Conservation (phyloP, 805 yeast genomes). For the Wickerhamomyces alni region DNA sequence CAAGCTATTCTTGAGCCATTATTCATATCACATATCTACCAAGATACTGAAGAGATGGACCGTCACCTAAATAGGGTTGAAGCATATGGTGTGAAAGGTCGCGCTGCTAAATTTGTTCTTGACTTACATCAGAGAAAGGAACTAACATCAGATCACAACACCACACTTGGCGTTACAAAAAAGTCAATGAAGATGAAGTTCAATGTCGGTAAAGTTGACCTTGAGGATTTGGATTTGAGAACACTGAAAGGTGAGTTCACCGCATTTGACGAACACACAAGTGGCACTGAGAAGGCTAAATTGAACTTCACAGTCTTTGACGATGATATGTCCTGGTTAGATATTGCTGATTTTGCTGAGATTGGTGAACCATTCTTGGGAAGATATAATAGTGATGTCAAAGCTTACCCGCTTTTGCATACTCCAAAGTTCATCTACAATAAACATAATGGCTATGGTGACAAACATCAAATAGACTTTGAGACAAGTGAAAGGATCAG, state of each 20-base stretch:
- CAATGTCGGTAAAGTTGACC: constrained; percentile 56
- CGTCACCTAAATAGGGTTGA: constrained; percentile 35
- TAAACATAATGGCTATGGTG: constrained; percentile 52
- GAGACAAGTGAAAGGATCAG: constrained; percentile 26
- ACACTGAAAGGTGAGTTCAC: constrained; percentile 36
- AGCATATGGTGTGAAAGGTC: constrained; percentile 65
- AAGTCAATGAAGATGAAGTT: constrained; percentile 51
- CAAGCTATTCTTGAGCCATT: constrained; percentile 68
- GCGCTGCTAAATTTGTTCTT: constrained; percentile 46
- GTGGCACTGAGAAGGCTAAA: not conserved
- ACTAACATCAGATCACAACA: constrained; percentile 35
- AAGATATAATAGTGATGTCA: constrained; percentile 34
- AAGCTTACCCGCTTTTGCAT: constrained; percentile 54
- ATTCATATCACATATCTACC: constrained; percentile 66
- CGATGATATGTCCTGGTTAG: constrained; percentile 55
- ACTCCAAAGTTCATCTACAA: constrained; percentile 67
- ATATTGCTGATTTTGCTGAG: constrained; percentile 55
- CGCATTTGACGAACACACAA: constrained; percentile 10
- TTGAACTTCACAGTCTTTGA: constrained; percentile 38
- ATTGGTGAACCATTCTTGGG: constrained; percentile 37
- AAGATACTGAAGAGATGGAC: constrained; percentile 38
- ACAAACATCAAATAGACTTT: constrained; percentile 33
- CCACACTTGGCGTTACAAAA: constrained; percentile 40
- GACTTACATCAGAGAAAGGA: constrained; percentile 65
- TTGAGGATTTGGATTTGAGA: constrained; percentile 54